Evolutionary conservation across 768 basidiomycete genomes (phyloP).

Genomic region (Suillus luteus): DNA sequence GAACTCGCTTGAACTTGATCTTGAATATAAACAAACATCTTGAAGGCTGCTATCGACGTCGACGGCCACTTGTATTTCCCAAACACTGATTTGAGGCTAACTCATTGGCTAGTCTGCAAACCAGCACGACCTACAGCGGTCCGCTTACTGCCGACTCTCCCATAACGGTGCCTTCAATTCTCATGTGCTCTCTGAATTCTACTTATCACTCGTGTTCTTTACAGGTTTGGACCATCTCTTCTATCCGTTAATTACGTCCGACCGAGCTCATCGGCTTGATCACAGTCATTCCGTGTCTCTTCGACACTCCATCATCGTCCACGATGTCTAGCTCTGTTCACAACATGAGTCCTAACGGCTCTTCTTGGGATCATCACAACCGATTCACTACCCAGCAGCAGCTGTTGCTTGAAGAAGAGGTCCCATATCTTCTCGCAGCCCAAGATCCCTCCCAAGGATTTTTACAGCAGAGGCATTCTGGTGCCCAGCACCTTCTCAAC

Average conservation of each 20-base stretch:
- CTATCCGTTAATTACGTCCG: conserved; percentile 1
- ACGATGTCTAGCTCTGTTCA: conserved; percentile 30
- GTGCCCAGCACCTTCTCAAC: conserved; percentile 9
- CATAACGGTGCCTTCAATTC: conserved; percentile 15
- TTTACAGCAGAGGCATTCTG: conserved; percentile 18
- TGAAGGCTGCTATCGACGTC: not conserved
- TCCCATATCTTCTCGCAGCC: conserved; percentile 21
- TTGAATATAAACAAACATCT: not conserved
- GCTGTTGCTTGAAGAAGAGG: conserved; percentile 33
- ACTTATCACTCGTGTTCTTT: conserved; percentile 4
- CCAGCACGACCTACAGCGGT: not conserved
- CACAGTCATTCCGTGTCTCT: not conserved
- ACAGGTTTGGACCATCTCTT: not conserved
- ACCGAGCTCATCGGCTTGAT: conserved; percentile 11
- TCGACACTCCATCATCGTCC: not conserved
- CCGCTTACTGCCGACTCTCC: conserved; percentile 2
- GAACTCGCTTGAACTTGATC: not conserved
- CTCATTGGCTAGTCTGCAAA: not conserved
- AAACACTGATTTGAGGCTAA: not conserved
- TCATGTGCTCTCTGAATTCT: not conserved
- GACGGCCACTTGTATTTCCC: not conserved
- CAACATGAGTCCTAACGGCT: conserved; percentile 9
- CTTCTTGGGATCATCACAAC: conserved; percentile 25
- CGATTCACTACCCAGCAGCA: conserved; percentile 19
- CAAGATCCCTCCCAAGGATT: conserved; percentile 7